A percentile compares a stretch with the other conserved stretches of the same genome.
phyloP scores from a whole-genome alignment of 768 basidiomycete genomes.

The Rhizopogon roseolus region DNA sequence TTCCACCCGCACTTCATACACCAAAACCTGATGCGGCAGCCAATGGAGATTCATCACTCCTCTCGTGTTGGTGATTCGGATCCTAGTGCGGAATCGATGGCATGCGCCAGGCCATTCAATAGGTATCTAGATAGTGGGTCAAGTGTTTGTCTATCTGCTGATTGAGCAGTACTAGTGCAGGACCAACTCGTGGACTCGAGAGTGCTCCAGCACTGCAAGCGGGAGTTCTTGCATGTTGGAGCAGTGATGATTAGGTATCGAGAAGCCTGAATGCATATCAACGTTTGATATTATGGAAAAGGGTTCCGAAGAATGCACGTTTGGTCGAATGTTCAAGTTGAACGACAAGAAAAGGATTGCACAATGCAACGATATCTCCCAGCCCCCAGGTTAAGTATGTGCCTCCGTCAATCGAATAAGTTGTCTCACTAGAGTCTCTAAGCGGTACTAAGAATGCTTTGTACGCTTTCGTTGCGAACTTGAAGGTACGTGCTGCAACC shows the following conservation, averaged over 20 bases:
- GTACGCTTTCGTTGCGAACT: no score
- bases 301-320: not conserved
- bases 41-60: slow-evolving; percentile 61
- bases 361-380: no score
- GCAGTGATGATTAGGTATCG: slow-evolving; percentile 32
- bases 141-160: slow-evolving; percentile 10
- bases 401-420: no score
- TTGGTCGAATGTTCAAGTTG: not conserved
- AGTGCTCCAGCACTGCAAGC: slow-evolving; percentile 32
- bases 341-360: not conserved
- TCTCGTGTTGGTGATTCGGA: slow-evolving; percentile 44
- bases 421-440: no score
- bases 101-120: slow-evolving; percentile 51
- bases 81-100: slow-evolving; percentile 52
- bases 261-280: not conserved
- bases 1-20: slow-evolving; percentile 54
- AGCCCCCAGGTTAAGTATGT: no score
- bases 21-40: slow-evolving; percentile 57
- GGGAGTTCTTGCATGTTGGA: slow-evolving; percentile 41
- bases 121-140: slow-evolving; percentile 40
- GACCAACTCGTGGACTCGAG: slow-evolving; percentile 22
- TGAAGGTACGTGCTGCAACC: no score
- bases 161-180: slow-evolving; percentile 1
- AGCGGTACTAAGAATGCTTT: no score
- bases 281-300: no score